phyloP scores from a whole-genome alignment of 2,329 filamentous ascomycete species.

The Iodosphaeria phyllophila region DNA sequence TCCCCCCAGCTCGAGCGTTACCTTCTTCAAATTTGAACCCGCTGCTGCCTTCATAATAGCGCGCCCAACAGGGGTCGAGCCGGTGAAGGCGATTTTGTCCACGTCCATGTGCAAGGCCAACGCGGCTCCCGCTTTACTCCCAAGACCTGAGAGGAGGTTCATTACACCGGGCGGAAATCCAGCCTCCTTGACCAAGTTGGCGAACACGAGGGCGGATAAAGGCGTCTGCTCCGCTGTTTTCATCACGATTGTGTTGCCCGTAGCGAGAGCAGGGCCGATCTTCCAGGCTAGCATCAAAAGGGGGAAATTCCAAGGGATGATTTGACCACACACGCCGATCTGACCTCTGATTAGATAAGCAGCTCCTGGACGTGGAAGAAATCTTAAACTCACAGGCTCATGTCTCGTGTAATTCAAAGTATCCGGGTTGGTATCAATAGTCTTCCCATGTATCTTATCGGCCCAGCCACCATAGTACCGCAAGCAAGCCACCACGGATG shows the following conservation, averaged over 20 bases:
- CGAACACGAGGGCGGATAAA: conserved; percentile 47
- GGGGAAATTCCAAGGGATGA: conserved; percentile 82
- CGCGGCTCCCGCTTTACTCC: conserved; percentile 60
- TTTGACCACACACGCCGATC: conserved; percentile 68
- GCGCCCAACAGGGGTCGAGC: conserved; percentile 55
- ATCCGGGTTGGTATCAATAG: conserved; percentile 58
- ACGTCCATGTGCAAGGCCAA: conserved; percentile 61
- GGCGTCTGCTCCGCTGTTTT: conserved; percentile 67
- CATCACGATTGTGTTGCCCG: conserved; percentile 53
- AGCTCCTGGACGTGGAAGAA: background rate
- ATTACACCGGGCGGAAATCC: conserved; percentile 64
- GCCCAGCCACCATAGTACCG: conserved; percentile 84
- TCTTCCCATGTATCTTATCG: conserved; percentile 82
- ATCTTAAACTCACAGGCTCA: conserved; percentile 42
- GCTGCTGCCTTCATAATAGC: conserved; percentile 68
- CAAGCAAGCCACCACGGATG: conserved; percentile 46
- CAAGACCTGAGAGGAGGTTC: conserved; percentile 63
- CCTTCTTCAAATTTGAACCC: conserved; percentile 63
- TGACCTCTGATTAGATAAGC: conserved; percentile 8
- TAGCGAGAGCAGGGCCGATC: conserved; percentile 54
- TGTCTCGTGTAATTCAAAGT: conserved; percentile 71
- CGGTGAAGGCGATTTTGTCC: conserved; percentile 72
- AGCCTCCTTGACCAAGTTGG: conserved; percentile 50
- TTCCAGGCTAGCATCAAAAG: conserved; percentile 73
- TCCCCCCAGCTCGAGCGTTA: conserved; percentile 62